phyloP scores from a whole-genome alignment of 2,329 filamentous ascomycete genomes.

The Claviceps sp. region DNA sequence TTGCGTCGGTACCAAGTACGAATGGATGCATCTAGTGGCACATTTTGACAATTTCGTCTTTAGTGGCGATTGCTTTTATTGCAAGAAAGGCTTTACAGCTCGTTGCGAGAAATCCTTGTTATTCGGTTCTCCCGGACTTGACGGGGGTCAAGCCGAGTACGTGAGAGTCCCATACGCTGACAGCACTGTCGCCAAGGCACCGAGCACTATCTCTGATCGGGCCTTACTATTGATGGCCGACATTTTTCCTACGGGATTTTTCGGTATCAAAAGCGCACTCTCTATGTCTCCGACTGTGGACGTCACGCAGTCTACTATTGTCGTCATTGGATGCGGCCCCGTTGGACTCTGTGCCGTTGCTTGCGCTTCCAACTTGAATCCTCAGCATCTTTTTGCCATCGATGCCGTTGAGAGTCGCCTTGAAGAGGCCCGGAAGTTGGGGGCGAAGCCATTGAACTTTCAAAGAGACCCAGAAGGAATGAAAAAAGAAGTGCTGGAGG shows the following conservation, averaged over 20 bases:
- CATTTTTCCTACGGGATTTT: constrained; percentile 81
- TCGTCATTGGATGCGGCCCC: constrained; percentile 74
- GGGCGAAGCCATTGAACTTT: constrained; percentile 77
- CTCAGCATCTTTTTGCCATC: constrained; percentile 64
- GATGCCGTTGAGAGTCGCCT: constrained; percentile 67
- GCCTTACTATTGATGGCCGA: constrained; percentile 81
- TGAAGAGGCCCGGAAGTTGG: constrained; percentile 56
- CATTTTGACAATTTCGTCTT: background rate
- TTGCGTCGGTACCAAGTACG: background rate
- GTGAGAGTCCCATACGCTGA: constrained; percentile 73
- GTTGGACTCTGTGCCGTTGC: constrained; percentile 76
- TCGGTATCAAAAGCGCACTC: constrained; percentile 69
- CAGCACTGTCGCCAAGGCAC: constrained; percentile 61
- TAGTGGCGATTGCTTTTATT: constrained; percentile 66
- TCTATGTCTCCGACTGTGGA: constrained; percentile 34
- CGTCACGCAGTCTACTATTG: constrained; percentile 47
- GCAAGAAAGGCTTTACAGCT: constrained; percentile 60
- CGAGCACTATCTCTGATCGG: constrained; percentile 54
- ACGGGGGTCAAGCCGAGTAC: constrained; percentile 74
- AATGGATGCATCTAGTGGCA: background rate
- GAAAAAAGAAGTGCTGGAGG: constrained; percentile 54
- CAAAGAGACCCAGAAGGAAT: constrained; percentile 46
- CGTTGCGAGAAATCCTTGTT: constrained; percentile 58
- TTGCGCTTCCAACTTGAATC: constrained; percentile 61
- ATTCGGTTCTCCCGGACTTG: constrained; percentile 55